Evolutionary conservation across 176 grass and related monocot species (phyloP).

Genomic region (Carex littledalei): DNA sequence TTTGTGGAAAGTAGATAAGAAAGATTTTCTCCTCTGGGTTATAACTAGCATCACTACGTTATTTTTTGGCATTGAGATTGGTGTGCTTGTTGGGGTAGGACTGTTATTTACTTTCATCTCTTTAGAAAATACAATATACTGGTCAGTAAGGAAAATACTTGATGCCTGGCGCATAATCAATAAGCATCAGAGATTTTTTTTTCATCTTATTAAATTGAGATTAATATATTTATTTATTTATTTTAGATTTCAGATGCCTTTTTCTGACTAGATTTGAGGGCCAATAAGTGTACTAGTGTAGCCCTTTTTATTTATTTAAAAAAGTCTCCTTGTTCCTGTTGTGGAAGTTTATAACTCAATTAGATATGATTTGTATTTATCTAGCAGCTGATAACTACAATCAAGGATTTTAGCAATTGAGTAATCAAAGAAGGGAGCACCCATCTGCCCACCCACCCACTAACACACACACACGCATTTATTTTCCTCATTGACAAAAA

Average conservation of each 20-base stretch:
- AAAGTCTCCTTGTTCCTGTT: neutral
- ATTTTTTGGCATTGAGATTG: conserved; percentile 90
- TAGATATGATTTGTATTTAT: neutral
- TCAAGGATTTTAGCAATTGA: neutral
- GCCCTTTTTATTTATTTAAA: neutral
- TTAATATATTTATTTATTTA: neutral
- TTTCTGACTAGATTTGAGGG: neutral
- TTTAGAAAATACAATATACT: neutral
- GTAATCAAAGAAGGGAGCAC: neutral
- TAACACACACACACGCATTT: neutral
- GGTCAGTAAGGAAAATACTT: too few species aligned
- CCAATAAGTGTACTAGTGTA: neutral
- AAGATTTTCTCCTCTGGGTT: conserved; percentile 90
- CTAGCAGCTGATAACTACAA: neutral
- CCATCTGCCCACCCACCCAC: neutral
- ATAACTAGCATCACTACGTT: conserved; percentile 74
- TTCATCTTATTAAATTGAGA: neutral
- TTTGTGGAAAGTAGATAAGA: conserved; percentile 88
- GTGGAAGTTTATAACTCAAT: neutral
- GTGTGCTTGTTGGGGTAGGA: conserved; percentile 86
- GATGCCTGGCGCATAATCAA: too few species aligned
- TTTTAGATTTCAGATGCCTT: neutral
- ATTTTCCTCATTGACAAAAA: neutral
- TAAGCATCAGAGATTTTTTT: neutral
- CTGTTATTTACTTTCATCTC: neutral